Evolutionary conservation across 2,329 filamentous ascomycete genomes (phyloP).

Genomic region (Botrytis fabae): DNA sequence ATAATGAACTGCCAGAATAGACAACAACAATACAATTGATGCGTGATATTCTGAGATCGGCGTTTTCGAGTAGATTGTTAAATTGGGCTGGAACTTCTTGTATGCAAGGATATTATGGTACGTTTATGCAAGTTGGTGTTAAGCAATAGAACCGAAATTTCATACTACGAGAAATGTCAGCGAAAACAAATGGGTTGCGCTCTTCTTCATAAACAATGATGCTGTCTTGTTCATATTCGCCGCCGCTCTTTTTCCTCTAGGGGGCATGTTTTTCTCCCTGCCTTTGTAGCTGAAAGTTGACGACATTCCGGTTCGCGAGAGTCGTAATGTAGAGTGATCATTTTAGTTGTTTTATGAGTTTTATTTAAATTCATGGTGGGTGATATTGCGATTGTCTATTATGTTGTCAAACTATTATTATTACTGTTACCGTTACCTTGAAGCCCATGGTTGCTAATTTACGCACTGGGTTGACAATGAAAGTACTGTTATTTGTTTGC

Average conservation of each 20-base stretch:
- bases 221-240: background rate
- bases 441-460: background rate
- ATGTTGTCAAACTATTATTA: no score
- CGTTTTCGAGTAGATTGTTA: no score
- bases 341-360: background rate
- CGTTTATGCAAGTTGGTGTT: background rate
- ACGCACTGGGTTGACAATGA: background rate
- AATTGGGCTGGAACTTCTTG: background rate
- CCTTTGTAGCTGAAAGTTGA: background rate
- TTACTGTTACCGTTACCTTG: no score
- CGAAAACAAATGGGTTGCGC: background rate
- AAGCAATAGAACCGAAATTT: background rate
- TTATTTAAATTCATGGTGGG: background rate
- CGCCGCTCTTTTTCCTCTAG: background rate
- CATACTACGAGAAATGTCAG: background rate
- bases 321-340: background rate
- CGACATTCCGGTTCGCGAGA: background rate
- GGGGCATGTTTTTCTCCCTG: background rate
- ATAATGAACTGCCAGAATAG: background rate
- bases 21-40: background rate
- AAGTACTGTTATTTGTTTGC: background rate
- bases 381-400: background rate
- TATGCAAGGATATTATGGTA: background rate
- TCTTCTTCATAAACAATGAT: background rate
- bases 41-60: background rate